Conservation (phyloP, 345 rosid species). For the Eucalyptus tenuipes region DNA sequence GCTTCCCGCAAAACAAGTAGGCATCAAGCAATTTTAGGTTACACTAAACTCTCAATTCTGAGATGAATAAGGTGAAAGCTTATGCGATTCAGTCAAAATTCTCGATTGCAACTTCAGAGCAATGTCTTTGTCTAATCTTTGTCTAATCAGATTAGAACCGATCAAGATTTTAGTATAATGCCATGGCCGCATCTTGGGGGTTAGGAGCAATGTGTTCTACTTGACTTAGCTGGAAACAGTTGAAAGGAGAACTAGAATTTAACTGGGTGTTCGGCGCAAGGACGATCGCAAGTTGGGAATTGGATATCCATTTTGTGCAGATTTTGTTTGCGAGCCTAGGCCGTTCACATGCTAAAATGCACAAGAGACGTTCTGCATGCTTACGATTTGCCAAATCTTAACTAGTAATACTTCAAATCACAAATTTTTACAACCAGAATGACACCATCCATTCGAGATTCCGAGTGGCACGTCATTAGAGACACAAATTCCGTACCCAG, state of each 20-base stretch:
- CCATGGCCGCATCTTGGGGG: background rate
- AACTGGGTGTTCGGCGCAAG: fast-evolving
- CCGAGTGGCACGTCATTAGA: background rate
- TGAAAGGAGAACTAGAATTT: background rate
- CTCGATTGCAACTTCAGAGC: background rate
- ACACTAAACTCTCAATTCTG: background rate
- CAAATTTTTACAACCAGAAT: background rate
- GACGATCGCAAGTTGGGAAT: background rate
- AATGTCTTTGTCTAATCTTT: too few species aligned
- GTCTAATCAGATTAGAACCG: background rate
- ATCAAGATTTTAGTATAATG: background rate
- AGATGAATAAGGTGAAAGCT: background rate
- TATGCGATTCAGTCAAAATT: fast-evolving
- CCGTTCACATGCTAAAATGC: background rate
- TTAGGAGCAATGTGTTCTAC: background rate
- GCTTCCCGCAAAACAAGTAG: background rate
- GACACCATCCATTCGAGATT: background rate
- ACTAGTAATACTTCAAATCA: background rate
- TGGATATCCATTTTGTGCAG: background rate
- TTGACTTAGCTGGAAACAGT: background rate
- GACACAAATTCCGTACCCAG: background rate
- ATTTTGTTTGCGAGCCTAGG: background rate
- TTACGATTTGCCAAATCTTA: background rate
- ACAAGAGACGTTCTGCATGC: background rate
- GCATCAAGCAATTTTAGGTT: background rate